Base-by-base conservation (phyloP, 805 yeast species). In the Starmerella roubikii region DNA sequence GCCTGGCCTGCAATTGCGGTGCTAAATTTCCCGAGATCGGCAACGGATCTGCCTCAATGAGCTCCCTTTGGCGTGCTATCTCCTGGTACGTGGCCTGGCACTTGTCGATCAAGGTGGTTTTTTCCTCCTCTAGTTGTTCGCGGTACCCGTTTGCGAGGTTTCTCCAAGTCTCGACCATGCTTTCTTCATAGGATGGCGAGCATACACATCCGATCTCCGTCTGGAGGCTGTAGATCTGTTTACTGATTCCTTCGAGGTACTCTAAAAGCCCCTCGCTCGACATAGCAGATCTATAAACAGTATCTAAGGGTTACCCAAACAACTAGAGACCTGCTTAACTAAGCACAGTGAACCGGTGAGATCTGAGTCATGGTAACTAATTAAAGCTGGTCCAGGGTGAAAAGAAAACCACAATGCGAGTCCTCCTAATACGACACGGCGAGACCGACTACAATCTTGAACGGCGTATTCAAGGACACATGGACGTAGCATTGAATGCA, bases 381-480 rank as follows among this genome's bases (percentile, higher is more conserved):
- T n/a, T n/a, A n/a, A n/a, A n/a, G n/a, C n/a, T n/a, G n/a, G n/a
- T n/a, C n/a, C n/a, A n/a, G n/a, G n/a, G n/a, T n/a, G n/a, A n/a
- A n/a, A n/a, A n/a, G n/a, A n/a, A n/a, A 22, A 10, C 10, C 10
- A 22, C 24, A 25, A 49, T 50, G 51, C 27, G 46, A 11, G 25
- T 52, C 13, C 24, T 43, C 3, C 22, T 50, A 1, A 21, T 52
- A 7, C 32, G 55, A 12, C 55, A 52, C 27, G 55, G 55, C 29
- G 54, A 52, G 27, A 52, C 55, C 1, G 44, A 40, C 21, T 36
- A 38, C 23, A 52, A 52, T 31, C 34, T 26, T n/a, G 47, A 42
- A 38, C 23, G 42, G 17, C 29, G 50, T 2, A 38, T 51, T 13
- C 55, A 52, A 34, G 55, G 55, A 15, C 50, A 47, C 26, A 17